Evolutionary conservation across 2,329 filamentous ascomycete species (phyloP), one percentile per base, ranked within the genome.

Genomic region (Pseudogymnoascus sp.): DNA sequence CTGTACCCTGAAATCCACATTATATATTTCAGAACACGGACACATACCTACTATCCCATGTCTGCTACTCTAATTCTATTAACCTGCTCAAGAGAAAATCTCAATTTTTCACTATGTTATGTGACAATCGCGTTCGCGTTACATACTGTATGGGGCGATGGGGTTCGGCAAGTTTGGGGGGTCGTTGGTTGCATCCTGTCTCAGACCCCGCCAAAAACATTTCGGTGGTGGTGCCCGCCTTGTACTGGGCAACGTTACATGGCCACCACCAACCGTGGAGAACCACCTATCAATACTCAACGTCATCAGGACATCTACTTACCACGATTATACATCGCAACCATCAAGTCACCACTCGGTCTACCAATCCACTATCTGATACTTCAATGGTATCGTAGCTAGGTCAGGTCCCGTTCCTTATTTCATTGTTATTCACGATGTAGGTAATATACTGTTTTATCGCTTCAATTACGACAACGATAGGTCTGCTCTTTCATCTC

Each of bases 1-100:
- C 41, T 50, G 41, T 50, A 50, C 22, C 25, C 41, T 50, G 41
- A 28, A 47, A 50, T 50, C 15, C 22, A 50, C 28, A 50, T 28
- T 50, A 50, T 50, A 50, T 50, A 50, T 50, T 43, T 50, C 41
- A 50, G 41, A 50, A 30, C 25, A 30, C 22, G 41, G 41, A 50
- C 41, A 30, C 22, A 30, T 28, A 22, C 41, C 41, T 50, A 50
- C 28, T 50, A 50, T 50, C 9, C 22, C 28, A 47, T 47, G 41
- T 11, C 41, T 50, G 6, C 22, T 47, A 12, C 22, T 50, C 28
- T 50, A 15, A 50, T 28, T 28, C 41, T 50, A 15, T 22, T 50
- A 50, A 50, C 41, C 22, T 50, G 28, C 41, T 7, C 15, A 28
- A 50, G 6, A 50, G 25, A 30, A 50, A 50, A 15, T 30, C 14